Conservation (phyloP, 108 stramenopile genomes). For the Pseudonitzschia multiseries region DNA sequence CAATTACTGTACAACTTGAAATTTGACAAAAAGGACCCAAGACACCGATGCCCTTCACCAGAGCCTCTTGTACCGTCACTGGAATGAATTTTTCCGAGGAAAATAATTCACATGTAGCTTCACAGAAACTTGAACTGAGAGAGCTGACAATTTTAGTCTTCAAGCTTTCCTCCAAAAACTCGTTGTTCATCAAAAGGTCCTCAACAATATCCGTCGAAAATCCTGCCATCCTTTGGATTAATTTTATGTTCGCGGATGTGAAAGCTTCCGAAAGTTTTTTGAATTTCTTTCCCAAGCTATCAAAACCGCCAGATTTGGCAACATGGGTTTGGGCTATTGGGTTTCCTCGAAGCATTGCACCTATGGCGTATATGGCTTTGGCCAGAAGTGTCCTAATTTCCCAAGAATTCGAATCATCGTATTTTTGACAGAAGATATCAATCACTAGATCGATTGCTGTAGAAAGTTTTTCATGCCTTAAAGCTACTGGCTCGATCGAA, state of each 20-base stretch:
- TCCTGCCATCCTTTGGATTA: slow-evolving; percentile 49
- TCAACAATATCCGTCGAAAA: slow-evolving; percentile 57
- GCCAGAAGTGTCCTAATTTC: slow-evolving; percentile 20
- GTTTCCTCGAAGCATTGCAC: slow-evolving; percentile 75
- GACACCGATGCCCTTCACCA: slow-evolving; percentile 41
- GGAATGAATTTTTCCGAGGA: slow-evolving; percentile 25
- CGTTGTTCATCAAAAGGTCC: slow-evolving; percentile 50
- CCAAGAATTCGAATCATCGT: slow-evolving; percentile 20
- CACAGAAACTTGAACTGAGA: slow-evolving; percentile 52
- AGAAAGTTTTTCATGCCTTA: slow-evolving; percentile 9
- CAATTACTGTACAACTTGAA: slow-evolving; percentile 2
- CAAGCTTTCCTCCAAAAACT: background rate
- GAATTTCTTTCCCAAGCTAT: slow-evolving; percentile 24
- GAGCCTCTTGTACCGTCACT: slow-evolving; percentile 38
- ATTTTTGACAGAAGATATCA: slow-evolving; percentile 33
- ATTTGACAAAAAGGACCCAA: slow-evolving; percentile 50
- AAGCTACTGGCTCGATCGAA: slow-evolving; percentile 63
- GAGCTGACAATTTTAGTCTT: slow-evolving; percentile 25
- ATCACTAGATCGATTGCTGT: slow-evolving; percentile 36
- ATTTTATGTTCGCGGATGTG: slow-evolving; percentile 41
- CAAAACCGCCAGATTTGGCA: slow-evolving; percentile 35
- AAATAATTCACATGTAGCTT: slow-evolving; percentile 33
- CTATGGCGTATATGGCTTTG: slow-evolving; percentile 67
- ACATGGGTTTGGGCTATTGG: slow-evolving; percentile 57
- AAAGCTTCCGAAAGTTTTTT: slow-evolving; percentile 20